These are phyloP conservation scores for Zymoseptoria crescenta DNA, from an alignment of 2,329 filamentous ascomycete species.

Conservation along the genomic window DNA sequence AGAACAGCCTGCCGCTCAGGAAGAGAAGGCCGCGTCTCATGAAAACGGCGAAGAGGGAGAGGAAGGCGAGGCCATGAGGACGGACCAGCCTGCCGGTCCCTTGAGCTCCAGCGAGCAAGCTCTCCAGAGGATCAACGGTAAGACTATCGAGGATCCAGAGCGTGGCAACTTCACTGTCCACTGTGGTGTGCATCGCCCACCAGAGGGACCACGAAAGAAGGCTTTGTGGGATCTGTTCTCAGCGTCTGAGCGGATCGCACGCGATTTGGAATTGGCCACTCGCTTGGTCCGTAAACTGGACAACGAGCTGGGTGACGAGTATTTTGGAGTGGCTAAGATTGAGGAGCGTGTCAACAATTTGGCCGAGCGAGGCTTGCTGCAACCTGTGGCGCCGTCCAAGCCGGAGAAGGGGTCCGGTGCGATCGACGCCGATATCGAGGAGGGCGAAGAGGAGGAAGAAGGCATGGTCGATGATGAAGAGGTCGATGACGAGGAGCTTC, in stretches of 20 bases:
- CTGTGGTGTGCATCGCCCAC: constrained; percentile 89
- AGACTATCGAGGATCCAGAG: constrained; percentile 89
- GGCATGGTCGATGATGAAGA: constrained; percentile 54
- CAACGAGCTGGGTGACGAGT: constrained; percentile 67
- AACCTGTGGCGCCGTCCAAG: constrained; percentile 51
- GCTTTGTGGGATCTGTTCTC: constrained; percentile 96
- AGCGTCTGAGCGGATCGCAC: constrained; percentile 83
- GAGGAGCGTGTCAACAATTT: constrained; percentile 81
- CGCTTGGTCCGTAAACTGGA: constrained; percentile 80
- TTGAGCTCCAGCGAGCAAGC: constrained; percentile 57
- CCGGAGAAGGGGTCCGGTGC: constrained; percentile 51
- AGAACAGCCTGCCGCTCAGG: constrained; percentile 58
- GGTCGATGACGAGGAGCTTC: constrained; percentile 77
- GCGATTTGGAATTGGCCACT: constrained; percentile 75
- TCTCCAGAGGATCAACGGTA: constrained; percentile 89
- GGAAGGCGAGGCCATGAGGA: constrained; percentile 13
- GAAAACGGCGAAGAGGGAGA: constrained; percentile 16
- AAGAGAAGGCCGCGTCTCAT: constrained; percentile 49
- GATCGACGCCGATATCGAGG: constrained; percentile 62
- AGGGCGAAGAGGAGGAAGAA: constrained; percentile 58
- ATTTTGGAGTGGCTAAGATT: constrained; percentile 70
- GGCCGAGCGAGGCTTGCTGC: constrained; percentile 65
- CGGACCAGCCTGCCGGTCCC: constrained; percentile 6
- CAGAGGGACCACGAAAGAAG: constrained; percentile 80
- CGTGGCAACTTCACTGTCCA: constrained; percentile 96